Conservation (phyloP, 306 rosid genomes). For the Glycine tomentella region DNA sequence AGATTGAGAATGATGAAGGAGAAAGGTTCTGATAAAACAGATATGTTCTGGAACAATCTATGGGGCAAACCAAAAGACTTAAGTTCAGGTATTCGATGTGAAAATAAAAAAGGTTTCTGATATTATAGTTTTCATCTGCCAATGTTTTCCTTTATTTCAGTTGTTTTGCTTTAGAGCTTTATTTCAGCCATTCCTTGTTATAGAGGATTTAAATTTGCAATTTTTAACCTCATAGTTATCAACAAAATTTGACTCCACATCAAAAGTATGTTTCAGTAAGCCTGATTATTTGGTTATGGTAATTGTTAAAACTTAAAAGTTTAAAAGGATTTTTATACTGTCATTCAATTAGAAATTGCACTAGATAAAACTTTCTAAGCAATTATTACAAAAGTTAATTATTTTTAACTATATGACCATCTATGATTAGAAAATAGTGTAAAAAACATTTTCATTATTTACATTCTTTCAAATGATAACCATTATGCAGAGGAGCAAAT, state of each 20-base stretch:
- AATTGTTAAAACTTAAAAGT: not conserved
- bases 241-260: not conserved
- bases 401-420: no score
- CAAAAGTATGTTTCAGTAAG: not conserved
- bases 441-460: no score
- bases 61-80: slow-evolving; percentile 73
- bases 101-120: not conserved
- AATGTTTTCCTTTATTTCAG: not conserved
- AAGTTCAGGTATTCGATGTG: slow-evolving; percentile 64
- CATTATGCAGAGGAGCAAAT: no score
- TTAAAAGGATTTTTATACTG: no score
- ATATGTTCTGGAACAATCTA: slow-evolving; percentile 78
- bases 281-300: not conserved
- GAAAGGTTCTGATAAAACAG: slow-evolving; percentile 59
- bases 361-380: no score
- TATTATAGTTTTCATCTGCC: not conserved
- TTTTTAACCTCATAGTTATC: not conserved
- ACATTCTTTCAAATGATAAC: no score
- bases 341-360: no score
- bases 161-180: not conserved
- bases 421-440: no score
- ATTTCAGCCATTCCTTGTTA: not conserved
- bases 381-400: no score
- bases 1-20: slow-evolving; percentile 78
- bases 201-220: slow-evolving; percentile 1